These are phyloP conservation scores for Pichia membranifaciens DNA, from an alignment of 805 yeast species.

Conservation along the genomic window DNA sequence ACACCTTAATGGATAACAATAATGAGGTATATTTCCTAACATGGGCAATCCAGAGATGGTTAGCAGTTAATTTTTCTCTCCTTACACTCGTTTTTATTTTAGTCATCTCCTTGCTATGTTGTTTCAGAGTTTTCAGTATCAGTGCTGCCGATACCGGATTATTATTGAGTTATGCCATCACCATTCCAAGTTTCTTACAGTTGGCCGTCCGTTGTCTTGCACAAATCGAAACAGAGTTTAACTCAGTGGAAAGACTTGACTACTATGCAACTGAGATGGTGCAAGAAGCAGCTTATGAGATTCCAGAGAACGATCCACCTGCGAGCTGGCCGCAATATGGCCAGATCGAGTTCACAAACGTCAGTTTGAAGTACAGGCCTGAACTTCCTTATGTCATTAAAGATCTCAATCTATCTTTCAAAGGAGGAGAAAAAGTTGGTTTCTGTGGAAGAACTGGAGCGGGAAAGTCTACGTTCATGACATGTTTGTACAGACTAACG, in stretches of 20 bases:
- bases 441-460: slow-evolving; percentile 90
- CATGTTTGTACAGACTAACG: slow-evolving; percentile 50
- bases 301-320: slow-evolving; percentile 37
- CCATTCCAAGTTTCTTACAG: slow-evolving; percentile 49
- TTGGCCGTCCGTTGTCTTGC: slow-evolving; percentile 53
- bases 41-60: slow-evolving; percentile 59
- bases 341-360: slow-evolving; percentile 41
- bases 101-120: slow-evolving; percentile 50
- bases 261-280: slow-evolving; percentile 56
- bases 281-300: slow-evolving; percentile 59
- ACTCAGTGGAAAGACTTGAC: slow-evolving; percentile 66
- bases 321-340: slow-evolving; percentile 46
- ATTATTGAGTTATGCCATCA: slow-evolving; percentile 51
- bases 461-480: slow-evolving; percentile 64
- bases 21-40: slow-evolving; percentile 60
- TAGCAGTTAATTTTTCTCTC: slow-evolving; percentile 48
- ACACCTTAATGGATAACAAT: slow-evolving; percentile 48
- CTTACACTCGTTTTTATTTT: slow-evolving; percentile 39
- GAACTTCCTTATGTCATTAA: slow-evolving; percentile 56
- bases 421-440: slow-evolving; percentile 64
- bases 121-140: slow-evolving; percentile 50
- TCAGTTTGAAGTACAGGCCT: slow-evolving; percentile 50
- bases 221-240: slow-evolving; percentile 73
- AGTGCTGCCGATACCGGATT: slow-evolving; percentile 59
- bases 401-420: slow-evolving; percentile 36